Evolutionary conservation across 768 basidiomycete genomes (phyloP).

Genomic region (Thelephora ganbajun): DNA sequence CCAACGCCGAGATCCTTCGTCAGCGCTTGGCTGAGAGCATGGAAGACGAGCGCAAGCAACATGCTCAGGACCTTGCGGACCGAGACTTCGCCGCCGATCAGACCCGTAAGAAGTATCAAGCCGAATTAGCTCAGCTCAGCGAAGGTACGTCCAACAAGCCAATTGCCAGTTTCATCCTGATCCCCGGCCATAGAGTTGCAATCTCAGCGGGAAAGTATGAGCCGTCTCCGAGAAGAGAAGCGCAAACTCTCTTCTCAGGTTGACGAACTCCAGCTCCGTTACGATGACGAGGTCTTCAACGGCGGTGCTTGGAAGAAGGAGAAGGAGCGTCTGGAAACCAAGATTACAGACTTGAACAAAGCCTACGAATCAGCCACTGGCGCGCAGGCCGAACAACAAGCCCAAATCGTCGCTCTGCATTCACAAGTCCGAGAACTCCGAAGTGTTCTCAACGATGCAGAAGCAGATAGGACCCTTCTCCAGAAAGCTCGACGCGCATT

Average conservation of each 20-base stretch:
- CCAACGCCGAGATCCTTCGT: constrained; percentile 49
- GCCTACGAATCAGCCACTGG: constrained; percentile 62
- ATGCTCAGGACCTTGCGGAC: constrained; percentile 69
- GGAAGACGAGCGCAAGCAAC: constrained; percentile 65
- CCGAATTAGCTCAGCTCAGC: constrained; percentile 64
- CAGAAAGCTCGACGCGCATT: constrained; percentile 73
- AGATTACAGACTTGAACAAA: constrained; percentile 60
- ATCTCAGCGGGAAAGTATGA: constrained; percentile 64
- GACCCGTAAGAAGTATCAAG: constrained; percentile 81
- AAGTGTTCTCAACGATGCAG: constrained; percentile 70
- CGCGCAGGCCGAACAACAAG: constrained; percentile 69
- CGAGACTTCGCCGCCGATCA: constrained; percentile 69
- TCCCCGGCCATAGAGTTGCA: constrained; percentile 41
- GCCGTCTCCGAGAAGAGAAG: constrained; percentile 66
- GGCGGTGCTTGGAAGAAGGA: constrained; percentile 79
- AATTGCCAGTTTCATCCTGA: neutral
- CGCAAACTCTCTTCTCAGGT: constrained; percentile 65
- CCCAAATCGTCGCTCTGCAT: constrained; percentile 71
- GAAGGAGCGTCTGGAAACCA: constrained; percentile 74
- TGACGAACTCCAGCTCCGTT: constrained; percentile 59
- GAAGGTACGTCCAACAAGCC: constrained; percentile 36
- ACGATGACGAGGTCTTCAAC: constrained; percentile 67
- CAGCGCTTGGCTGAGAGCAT: constrained; percentile 63
- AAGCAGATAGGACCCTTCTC: constrained; percentile 63
- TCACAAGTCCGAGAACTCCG: constrained; percentile 80